Conservation (phyloP, 2,329 filamentous ascomycete genomes). For the Monosporascus sp. region DNA sequence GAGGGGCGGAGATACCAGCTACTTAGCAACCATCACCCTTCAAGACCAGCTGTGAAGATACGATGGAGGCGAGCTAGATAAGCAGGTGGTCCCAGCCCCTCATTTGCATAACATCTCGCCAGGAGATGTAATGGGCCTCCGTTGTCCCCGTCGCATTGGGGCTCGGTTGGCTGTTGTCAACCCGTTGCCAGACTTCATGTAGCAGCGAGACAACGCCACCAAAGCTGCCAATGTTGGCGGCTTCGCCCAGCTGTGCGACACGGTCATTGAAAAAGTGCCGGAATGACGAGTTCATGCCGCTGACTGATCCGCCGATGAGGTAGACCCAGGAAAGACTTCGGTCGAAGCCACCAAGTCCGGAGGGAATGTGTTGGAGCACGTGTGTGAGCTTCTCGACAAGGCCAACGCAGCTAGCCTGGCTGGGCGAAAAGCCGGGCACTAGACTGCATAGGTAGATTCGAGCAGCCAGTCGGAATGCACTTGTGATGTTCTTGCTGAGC, state of each 20-base stretch:
- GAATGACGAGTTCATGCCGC: constrained; percentile 67
- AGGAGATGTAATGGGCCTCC: constrained; percentile 69
- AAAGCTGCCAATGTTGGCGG: constrained; percentile 77
- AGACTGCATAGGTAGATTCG: constrained; percentile 96
- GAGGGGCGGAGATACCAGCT: constrained; percentile 8
- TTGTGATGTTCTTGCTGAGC: constrained; percentile 81
- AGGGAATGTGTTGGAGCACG: constrained; percentile 75
- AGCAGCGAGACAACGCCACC: constrained; percentile 75
- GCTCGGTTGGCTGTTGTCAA: constrained; percentile 46
- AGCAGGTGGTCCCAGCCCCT: constrained; percentile 91
- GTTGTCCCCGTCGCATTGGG: constrained; percentile 29
- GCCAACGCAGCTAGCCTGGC: constrained; percentile 66
- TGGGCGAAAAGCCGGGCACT: constrained; percentile 78
- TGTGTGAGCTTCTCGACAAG: constrained; percentile 73
- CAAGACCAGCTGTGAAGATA: constrained; percentile 32
- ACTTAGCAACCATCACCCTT: constrained; percentile 17
- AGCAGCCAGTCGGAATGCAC: constrained; percentile 84
- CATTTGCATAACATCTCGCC: constrained; percentile 88
- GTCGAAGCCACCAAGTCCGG: constrained; percentile 77
- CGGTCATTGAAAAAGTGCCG: constrained; percentile 73
- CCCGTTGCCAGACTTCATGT: constrained; percentile 78
- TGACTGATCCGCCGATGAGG: constrained; percentile 77
- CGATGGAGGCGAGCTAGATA: constrained; percentile 50
- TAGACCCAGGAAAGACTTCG: constrained; percentile 90
- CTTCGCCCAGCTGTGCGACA: constrained; percentile 66